Conservation (phyloP, 2,329 filamentous ascomycete genomes). For the Graphiopsis chlorocephala region DNA sequence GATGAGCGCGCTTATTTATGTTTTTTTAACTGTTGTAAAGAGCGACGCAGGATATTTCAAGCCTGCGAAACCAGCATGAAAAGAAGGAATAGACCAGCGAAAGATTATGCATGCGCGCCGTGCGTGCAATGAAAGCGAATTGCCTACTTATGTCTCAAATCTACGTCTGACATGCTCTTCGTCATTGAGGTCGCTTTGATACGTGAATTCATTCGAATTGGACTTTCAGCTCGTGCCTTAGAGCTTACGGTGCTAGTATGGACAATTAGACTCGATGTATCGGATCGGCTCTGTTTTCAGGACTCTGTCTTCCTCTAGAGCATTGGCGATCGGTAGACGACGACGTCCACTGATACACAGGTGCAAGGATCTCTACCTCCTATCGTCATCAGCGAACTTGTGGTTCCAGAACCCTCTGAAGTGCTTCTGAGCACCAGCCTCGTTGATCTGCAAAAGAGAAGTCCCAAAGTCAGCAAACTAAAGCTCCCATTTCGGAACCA, state of each 20-base stretch:
- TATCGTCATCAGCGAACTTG: constrained; percentile 47
- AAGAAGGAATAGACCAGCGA: not conserved
- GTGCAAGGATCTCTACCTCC: constrained; percentile 19
- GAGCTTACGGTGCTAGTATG: not conserved
- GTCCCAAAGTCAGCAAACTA: constrained; percentile 3
- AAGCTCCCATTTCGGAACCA: not conserved
- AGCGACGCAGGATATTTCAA: not conserved
- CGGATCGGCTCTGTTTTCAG: not conserved
- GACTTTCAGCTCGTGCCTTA: not conserved
- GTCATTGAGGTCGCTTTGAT: too few species aligned
- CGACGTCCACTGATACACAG: not conserved
- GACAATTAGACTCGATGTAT: not conserved
- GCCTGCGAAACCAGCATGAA: not conserved
- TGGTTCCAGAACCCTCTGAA: constrained; percentile 53
- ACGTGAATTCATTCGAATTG: not conserved
- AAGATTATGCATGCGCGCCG: not conserved
- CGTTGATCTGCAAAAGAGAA: constrained; percentile 39
- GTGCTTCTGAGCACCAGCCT: constrained; percentile 49
- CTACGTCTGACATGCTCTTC: not conserved
- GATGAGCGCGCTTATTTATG: not conserved
- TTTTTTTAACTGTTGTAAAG: not conserved
- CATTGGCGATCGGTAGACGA: not conserved
- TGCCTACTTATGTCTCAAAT: not conserved
- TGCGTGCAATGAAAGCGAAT: not conserved
- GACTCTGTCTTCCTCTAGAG: not conserved